Evolutionary conservation across 2,329 filamentous ascomycete genomes (phyloP).

Genomic region (Aspergillus unguis): DNA sequence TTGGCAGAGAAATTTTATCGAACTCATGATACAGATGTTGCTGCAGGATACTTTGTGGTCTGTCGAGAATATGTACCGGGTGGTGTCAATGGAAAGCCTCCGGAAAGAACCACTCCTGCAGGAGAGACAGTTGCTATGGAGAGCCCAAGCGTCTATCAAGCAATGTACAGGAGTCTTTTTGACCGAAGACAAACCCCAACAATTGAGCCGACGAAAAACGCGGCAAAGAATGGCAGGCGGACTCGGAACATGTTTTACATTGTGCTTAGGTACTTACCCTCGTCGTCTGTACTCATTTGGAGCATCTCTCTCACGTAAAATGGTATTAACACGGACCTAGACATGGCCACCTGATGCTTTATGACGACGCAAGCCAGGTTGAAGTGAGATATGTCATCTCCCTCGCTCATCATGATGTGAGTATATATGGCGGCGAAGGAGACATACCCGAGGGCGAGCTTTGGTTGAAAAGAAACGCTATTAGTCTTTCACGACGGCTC

Average conservation of each 20-base stretch:
- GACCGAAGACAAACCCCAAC: constrained; percentile 66
- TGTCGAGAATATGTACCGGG: constrained; percentile 89
- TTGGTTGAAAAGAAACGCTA: constrained; percentile 91
- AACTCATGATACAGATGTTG: constrained; percentile 68
- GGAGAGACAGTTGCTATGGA: constrained; percentile 74
- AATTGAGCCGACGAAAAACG: constrained; percentile 51
- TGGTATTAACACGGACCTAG: constrained; percentile 42
- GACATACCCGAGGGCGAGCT: constrained; percentile 84
- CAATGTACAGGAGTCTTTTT: constrained; percentile 96
- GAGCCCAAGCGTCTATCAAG: constrained; percentile 93
- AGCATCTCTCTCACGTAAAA: constrained; percentile 11
- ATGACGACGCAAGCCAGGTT: constrained; percentile 90
- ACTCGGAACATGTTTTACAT: constrained; percentile 92
- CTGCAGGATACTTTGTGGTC: constrained; percentile 91
- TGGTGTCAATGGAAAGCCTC: constrained; percentile 87
- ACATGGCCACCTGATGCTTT: constrained; percentile 94
- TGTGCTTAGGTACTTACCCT: constrained; percentile 66
- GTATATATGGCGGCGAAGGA: constrained; percentile 76
- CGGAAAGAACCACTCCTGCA: constrained; percentile 77
- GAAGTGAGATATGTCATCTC: constrained; percentile 97
- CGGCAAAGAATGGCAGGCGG: constrained; percentile 51
- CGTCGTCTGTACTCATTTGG: background rate
- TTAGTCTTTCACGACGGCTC: constrained; percentile 69
- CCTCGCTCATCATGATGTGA: constrained; percentile 76
- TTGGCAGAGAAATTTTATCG: constrained; percentile 61